Conservation (phyloP, 2,329 filamentous ascomycete genomes). For the Pseudogymnoascus sp. region DNA sequence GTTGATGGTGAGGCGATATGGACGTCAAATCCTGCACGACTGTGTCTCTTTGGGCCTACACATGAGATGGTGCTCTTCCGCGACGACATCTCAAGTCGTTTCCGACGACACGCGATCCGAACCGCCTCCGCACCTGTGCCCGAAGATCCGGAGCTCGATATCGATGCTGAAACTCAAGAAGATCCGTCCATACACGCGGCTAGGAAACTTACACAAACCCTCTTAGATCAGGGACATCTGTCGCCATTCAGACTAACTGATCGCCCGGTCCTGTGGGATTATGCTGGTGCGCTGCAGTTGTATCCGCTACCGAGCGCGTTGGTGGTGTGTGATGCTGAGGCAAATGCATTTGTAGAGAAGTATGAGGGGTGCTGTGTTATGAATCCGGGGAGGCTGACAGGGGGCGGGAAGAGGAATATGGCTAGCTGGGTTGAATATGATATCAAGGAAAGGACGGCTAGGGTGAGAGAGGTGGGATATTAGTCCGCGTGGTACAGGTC, state of each 20-base stretch:
- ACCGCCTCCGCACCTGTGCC: constrained; percentile 47
- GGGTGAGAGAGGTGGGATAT: constrained; percentile 26
- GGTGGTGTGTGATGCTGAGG: constrained; percentile 74
- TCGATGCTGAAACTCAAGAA: constrained; percentile 17
- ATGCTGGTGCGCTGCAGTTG: constrained; percentile 65
- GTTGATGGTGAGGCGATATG: constrained; percentile 68
- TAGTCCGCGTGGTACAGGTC: constrained; percentile 10
- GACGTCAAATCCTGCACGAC: constrained; percentile 78
- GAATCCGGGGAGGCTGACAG: constrained; percentile 77
- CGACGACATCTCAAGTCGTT: constrained; percentile 75
- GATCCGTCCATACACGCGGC: constrained; percentile 44
- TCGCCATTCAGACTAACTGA: constrained; percentile 76
- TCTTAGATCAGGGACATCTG: constrained; percentile 85
- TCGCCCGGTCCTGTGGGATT: constrained; percentile 87
- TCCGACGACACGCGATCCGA: constrained; percentile 69
- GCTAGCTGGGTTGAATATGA: constrained; percentile 87
- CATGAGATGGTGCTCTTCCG: constrained; percentile 84
- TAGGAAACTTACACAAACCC: constrained; percentile 77
- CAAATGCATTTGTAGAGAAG: constrained; percentile 75
- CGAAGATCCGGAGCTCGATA: constrained; percentile 31
- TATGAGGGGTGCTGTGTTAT: constrained; percentile 96
- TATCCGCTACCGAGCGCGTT: constrained; percentile 85
- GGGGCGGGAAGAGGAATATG: constrained; percentile 59
- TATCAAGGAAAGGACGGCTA: constrained; percentile 33
- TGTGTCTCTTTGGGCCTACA: constrained; percentile 78